Base-by-base conservation (phyloP, 805 yeast genomes). In the Wickerhamiella sergipiensis region DNA sequence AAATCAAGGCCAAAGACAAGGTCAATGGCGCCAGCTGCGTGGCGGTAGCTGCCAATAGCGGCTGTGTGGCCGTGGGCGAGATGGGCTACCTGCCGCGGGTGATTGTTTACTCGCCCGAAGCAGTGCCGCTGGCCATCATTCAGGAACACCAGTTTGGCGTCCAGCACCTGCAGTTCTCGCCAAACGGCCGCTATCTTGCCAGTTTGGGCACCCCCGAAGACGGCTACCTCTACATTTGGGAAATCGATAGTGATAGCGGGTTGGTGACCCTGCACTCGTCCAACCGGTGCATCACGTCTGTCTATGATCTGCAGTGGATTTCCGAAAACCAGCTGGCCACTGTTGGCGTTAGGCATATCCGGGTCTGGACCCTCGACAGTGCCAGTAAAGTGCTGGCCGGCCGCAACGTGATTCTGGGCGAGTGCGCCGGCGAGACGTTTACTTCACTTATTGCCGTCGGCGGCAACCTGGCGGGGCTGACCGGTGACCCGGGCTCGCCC, bases 161-260 rank as follows among this genome's bases (percentile, higher is more conserved):
- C 17, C 69, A 74, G 38, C 66, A 70, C 7, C 57, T 83, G 17
- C 64, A 68, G 19, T 83, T 83, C 60, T 76, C 85, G 0, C 78
- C 79, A 0, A 77, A 79, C 53, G 80, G 82, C 48, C 68, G 64
- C 42, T 69, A 61, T 50, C 64, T 83, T 33, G 75, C 82, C 33
- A 79, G 86, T 9, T 63, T 82, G 46, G 90, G 90, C 0, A 66
- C 76, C n/a, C 67, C 79, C 2, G 80, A 79, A 56, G 92, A 83
- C 61, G 87, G 89, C 1, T 80, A 72, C 52, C 59, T 83, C 12
- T 75, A 78, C 56, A 64, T 84, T 8, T 83, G 90, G 89, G 69
- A 63, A 46, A 59, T 75, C 13, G 53, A 55, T 26, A 50, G 53
- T n/a, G 43, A 49, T 8, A 61, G 59, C 10, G 64, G 67, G 0